phyloP scores from a whole-genome alignment of 768 basidiomycete genomes.

The Hortiboletus campestris region DNA sequence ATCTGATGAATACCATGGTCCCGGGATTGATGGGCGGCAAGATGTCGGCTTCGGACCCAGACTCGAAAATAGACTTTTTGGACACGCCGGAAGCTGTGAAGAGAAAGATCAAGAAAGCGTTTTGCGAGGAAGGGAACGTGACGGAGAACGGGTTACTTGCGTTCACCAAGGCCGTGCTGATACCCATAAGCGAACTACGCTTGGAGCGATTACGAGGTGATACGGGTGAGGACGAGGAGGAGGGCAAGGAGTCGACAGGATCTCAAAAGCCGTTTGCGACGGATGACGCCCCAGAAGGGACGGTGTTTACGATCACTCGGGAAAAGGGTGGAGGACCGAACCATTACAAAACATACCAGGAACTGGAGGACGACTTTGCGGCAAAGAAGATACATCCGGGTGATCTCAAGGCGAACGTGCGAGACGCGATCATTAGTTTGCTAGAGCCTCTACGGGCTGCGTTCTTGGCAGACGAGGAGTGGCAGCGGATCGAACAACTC shows the following conservation, averaged over 20 bases:
- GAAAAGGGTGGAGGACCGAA: conserved; percentile 72
- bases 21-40: conserved; percentile 93
- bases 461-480: conserved; percentile 77
- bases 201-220: conserved; percentile 54
- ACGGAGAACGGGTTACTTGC: conserved; percentile 86
- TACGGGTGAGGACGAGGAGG: conserved; percentile 39
- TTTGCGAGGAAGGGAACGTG: conserved; percentile 91
- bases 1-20: conserved; percentile 98
- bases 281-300: conserved; percentile 73
- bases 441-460: conserved; percentile 78
- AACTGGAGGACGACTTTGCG: conserved; percentile 71
- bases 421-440: conserved; percentile 68
- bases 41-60: conserved; percentile 97
- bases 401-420: conserved; percentile 81
- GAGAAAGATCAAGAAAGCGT: conserved; percentile 88
- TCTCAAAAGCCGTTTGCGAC: conserved; percentile 62
- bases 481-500: conserved; percentile 68
- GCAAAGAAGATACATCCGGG: conserved; percentile 80
- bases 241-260: conserved; percentile 45
- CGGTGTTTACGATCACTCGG: conserved; percentile 76
- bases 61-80: conserved; percentile 97
- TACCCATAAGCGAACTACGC: conserved; percentile 79
- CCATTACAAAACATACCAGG: conserved; percentile 68
- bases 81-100: conserved; percentile 81
- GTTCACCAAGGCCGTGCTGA: conserved; percentile 83